Conservation (phyloP, 2,329 filamentous ascomycete species). For the Sclerotinia nivalis region DNA sequence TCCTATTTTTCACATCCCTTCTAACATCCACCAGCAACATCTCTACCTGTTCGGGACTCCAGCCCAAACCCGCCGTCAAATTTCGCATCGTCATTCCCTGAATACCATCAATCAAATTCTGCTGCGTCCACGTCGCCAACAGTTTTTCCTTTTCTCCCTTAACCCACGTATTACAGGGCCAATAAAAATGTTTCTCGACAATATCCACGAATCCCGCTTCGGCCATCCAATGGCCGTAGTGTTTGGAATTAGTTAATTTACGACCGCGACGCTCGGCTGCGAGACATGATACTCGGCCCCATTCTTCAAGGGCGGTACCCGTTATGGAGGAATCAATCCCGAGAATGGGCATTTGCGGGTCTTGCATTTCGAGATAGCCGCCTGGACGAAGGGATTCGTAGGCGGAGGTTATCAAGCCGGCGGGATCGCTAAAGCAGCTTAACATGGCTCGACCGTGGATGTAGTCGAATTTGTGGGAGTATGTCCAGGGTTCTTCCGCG, state of each 20-base stretch:
- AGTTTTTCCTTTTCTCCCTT: slow-evolving; percentile 54
- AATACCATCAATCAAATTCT: slow-evolving; percentile 32
- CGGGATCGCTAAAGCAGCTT: slow-evolving; percentile 33
- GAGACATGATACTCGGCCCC: slow-evolving; percentile 8
- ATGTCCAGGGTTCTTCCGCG: slow-evolving; percentile 51
- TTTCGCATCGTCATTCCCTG: slow-evolving; percentile 39
- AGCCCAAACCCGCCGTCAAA: slow-evolving; percentile 45
- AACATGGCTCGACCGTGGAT: slow-evolving; percentile 52
- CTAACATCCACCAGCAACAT: slow-evolving; percentile 44
- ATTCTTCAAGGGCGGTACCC: slow-evolving; percentile 17
- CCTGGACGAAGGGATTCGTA: slow-evolving; percentile 17
- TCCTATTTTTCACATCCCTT: slow-evolving; percentile 43
- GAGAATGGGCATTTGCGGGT: slow-evolving; percentile 15
- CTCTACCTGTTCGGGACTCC: slow-evolving; percentile 44
- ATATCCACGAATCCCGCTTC: slow-evolving; percentile 57
- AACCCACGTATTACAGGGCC: slow-evolving; percentile 55
- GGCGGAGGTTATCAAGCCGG: slow-evolving; percentile 43
- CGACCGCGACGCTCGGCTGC: slow-evolving; percentile 18
- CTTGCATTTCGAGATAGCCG: slow-evolving; percentile 29
- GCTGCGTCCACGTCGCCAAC: slow-evolving; percentile 44
- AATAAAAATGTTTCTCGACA: slow-evolving; percentile 49
- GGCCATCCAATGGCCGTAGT: slow-evolving; percentile 43
- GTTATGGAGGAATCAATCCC: slow-evolving; percentile 11
- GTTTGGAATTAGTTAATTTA: slow-evolving; percentile 36
- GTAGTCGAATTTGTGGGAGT: slow-evolving; percentile 50